A percentile compares a stretch with the other conserved stretches of the same genome.
Evolutionary conservation across 768 basidiomycete genomes (phyloP).

Genomic region (Amylocystis lapponica): DNA sequence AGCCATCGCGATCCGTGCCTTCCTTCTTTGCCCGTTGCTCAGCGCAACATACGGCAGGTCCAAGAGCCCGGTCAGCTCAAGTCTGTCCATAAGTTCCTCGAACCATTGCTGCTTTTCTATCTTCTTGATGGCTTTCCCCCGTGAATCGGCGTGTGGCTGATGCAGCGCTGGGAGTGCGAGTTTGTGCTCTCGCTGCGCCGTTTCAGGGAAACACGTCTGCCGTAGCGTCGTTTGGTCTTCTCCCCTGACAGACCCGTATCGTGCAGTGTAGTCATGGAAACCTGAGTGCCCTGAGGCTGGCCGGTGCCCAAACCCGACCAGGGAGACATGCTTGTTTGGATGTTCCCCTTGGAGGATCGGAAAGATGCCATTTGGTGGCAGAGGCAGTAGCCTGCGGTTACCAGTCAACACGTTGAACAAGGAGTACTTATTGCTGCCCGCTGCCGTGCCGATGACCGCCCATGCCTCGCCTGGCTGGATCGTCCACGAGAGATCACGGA

Average conservation of each 20-base stretch:
- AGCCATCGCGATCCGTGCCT: slow-evolving; percentile 78
- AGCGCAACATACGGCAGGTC: slow-evolving; percentile 81
- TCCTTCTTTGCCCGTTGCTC: slow-evolving; percentile 87
- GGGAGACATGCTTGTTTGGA: slow-evolving; percentile 42
- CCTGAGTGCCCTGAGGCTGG: slow-evolving; percentile 52
- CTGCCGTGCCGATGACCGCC: slow-evolving; percentile 17
- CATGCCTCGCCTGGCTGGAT: slow-evolving; percentile 19
- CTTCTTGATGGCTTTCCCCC: slow-evolving; percentile 19
- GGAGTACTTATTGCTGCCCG: slow-evolving; percentile 16
- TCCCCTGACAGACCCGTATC: slow-evolving; percentile 85
- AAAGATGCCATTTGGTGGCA: slow-evolving; percentile 66
- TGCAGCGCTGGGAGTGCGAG: slow-evolving; percentile 21
- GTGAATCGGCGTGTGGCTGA: slow-evolving; percentile 19
- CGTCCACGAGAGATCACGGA: slow-evolving; percentile 18
- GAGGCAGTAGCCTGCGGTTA: slow-evolving; percentile 62
- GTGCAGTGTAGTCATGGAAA: slow-evolving; percentile 90
- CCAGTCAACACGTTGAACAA: slow-evolving; percentile 33
- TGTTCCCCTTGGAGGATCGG: slow-evolving; percentile 58
- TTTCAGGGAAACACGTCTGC: slow-evolving; percentile 59
- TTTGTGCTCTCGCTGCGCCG: slow-evolving; percentile 17
- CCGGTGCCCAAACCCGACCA: slow-evolving; percentile 67
- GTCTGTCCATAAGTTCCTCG: slow-evolving; percentile 43
- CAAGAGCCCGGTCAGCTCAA: slow-evolving; percentile 60
- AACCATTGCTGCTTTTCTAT: slow-evolving; percentile 35
- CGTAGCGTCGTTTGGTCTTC: slow-evolving; percentile 76